phyloP scores from a whole-genome alignment of 306 rosid genomes.

The Comarum palustre region DNA sequence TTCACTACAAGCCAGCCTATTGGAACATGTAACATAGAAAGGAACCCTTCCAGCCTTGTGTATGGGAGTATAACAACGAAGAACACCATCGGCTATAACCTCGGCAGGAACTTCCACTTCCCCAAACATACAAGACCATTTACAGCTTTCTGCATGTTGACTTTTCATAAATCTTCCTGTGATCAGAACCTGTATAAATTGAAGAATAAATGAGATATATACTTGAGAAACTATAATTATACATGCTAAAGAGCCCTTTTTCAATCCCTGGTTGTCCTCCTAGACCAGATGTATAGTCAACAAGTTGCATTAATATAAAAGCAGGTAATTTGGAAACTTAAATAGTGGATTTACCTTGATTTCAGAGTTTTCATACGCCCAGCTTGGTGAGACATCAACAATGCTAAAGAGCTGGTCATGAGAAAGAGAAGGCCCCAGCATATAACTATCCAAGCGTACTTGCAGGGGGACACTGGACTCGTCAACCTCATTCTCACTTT shows the following conservation, averaged over 20 bases:
- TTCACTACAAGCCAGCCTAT: slow-evolving; percentile 89
- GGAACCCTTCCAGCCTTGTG: slow-evolving; percentile 79
- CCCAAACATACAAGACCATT: slow-evolving; percentile 94
- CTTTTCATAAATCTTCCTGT: slow-evolving; percentile 64
- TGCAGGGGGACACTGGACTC: slow-evolving; percentile 46
- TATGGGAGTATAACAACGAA: slow-evolving; percentile 68
- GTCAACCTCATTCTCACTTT: slow-evolving; percentile 49
- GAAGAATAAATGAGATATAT: slow-evolving; percentile 15
- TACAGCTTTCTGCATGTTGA: slow-evolving; percentile 45
- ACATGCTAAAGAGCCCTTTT: not conserved
- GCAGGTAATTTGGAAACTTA: slow-evolving; percentile 23
- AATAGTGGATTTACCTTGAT: slow-evolving; percentile 48
- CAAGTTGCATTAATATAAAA: not conserved
- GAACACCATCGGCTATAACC: slow-evolving; percentile 59
- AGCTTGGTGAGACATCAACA: slow-evolving; percentile 74
- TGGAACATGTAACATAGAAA: slow-evolving; percentile 81
- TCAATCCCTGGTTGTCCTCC: not conserved
- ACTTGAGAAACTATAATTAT: slow-evolving; percentile 6
- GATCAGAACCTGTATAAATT: slow-evolving; percentile 55
- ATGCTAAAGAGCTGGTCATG: slow-evolving; percentile 79
- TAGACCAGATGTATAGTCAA: slow-evolving; percentile 13
- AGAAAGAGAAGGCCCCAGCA: slow-evolving; percentile 68
- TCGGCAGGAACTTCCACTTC: slow-evolving; percentile 82
- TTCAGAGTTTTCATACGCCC: slow-evolving; percentile 66
- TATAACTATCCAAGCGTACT: slow-evolving; percentile 49